Evolutionary conservation across 495 filamentous ascomycete genomes (phyloP).

Genomic region (Neurospora sp.): DNA sequence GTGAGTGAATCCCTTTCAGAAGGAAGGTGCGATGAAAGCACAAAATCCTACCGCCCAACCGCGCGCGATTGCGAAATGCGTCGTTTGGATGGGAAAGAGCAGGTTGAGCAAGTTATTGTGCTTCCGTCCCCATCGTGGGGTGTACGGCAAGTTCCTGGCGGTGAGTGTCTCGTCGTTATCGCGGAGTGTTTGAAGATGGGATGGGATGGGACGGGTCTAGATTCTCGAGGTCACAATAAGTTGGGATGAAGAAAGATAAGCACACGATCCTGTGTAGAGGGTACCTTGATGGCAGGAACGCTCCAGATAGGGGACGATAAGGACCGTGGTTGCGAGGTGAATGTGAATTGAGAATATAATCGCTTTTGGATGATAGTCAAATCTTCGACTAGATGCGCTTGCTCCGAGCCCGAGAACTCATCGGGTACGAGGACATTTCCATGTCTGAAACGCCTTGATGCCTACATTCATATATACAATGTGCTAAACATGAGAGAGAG

Average conservation of each 20-base stretch:
- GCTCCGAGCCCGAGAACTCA: not conserved
- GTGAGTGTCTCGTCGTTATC: not conserved
- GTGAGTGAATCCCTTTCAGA: not conserved
- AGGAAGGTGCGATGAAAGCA: not conserved
- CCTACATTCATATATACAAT: not conserved
- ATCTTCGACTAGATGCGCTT: not conserved
- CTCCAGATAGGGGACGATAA: not conserved
- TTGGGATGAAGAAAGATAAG: not conserved
- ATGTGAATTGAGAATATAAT: not conserved
- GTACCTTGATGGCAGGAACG: not conserved
- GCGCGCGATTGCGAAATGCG: not conserved
- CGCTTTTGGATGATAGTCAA: not conserved
- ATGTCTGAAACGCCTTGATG: not conserved
- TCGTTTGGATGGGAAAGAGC: not conserved
- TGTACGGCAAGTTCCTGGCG: not conserved
- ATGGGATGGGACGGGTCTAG: not conserved
- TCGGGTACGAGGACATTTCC: not conserved
- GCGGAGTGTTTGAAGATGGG: too few species aligned
- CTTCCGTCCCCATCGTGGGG: not conserved
- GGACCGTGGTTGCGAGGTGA: not conserved
- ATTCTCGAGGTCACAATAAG: not conserved
- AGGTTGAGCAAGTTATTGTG: not conserved
- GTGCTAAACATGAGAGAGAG: not conserved
- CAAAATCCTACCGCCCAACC: not conserved
- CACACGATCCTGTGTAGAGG: not conserved